Percentiles rank a stretch among this genome's conserved stretches.
Evolutionary conservation across 352 stramenopile genomes (phyloP).

Genomic region (Pythium phragmitis): DNA sequence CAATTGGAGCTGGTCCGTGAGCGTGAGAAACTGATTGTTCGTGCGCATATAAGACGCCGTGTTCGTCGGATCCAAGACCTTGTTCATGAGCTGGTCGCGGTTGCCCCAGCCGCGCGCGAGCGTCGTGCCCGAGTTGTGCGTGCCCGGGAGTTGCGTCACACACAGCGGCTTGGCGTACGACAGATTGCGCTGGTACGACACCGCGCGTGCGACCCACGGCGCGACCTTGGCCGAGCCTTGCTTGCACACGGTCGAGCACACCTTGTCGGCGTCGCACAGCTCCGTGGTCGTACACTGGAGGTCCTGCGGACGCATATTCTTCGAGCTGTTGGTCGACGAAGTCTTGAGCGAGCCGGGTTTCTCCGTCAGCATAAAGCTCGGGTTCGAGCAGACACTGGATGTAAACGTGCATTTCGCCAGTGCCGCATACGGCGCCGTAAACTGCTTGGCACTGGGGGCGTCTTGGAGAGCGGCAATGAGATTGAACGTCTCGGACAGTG

Average conservation of each 20-base stretch:
- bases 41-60: slow-evolving; percentile 59
- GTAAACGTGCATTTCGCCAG: slow-evolving; percentile 44
- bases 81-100: slow-evolving; percentile 74
- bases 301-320: slow-evolving; percentile 31
- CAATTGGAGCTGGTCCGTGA: slow-evolving; percentile 80
- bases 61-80: slow-evolving; percentile 50
- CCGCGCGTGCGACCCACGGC: slow-evolving; percentile 52
- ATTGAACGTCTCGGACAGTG: slow-evolving; percentile 50
- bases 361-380: slow-evolving; percentile 32
- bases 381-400: slow-evolving; percentile 35
- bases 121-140: slow-evolving; percentile 80
- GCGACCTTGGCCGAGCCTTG: slow-evolving; percentile 52
- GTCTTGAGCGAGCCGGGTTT: slow-evolving; percentile 16
- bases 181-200: slow-evolving; percentile 68
- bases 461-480: slow-evolving; percentile 43
- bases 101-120: slow-evolving; percentile 68
- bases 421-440: slow-evolving; percentile 39
- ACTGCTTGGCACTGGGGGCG: slow-evolving; percentile 26
- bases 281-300: slow-evolving; percentile 54
- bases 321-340: slow-evolving; percentile 30
- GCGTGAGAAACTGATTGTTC: slow-evolving; percentile 69
- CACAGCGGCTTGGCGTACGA: slow-evolving; percentile 75
- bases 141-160: slow-evolving; percentile 57
- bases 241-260: slow-evolving; percentile 67
- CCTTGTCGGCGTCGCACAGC: slow-evolving; percentile 55